Percentiles rank a stretch among this genome's conserved stretches.
Evolutionary conservation across 75 land plant genomes (phyloP).

Genomic region (Sequoia sempervirens): DNA sequence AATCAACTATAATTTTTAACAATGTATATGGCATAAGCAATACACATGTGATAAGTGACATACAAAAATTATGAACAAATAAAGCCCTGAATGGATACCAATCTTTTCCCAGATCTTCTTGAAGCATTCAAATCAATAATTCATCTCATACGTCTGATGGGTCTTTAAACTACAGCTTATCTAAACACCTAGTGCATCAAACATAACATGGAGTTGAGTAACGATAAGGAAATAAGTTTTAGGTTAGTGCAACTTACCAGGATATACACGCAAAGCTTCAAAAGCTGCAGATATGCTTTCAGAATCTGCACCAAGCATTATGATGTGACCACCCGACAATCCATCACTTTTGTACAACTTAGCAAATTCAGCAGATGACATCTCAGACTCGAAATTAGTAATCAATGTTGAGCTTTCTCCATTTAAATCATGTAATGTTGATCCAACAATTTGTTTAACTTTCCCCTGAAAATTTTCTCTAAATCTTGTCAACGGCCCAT

Average conservation of each 20-base stretch:
- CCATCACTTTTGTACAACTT: constrained; percentile 75
- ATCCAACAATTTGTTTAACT: constrained; percentile 97
- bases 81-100: background rate
- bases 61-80: background rate
- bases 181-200: background rate
- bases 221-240: background rate
- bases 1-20: background rate
- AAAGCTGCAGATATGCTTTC: constrained; percentile 66
- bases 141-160: background rate
- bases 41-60: background rate
- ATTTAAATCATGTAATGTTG: constrained; percentile 70
- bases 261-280: constrained; percentile 81
- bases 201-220: background rate
- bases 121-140: background rate
- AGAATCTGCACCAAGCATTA: constrained; percentile 95
- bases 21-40: background rate
- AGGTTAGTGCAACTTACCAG: constrained; percentile 42
- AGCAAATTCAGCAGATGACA: constrained; percentile 81
- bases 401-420: constrained; percentile 48
- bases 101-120: background rate
- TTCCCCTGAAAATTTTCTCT: constrained; percentile 57
- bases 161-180: background rate
- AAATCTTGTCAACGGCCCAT: background rate
- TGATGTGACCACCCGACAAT: constrained; percentile 81
- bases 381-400: constrained; percentile 89